A percentile compares a stretch with the other conserved stretches of the same genome.
Evolutionary conservation across 106 monocot species (phyloP).

Genomic region (Alisma plantagoaquatica): DNA sequence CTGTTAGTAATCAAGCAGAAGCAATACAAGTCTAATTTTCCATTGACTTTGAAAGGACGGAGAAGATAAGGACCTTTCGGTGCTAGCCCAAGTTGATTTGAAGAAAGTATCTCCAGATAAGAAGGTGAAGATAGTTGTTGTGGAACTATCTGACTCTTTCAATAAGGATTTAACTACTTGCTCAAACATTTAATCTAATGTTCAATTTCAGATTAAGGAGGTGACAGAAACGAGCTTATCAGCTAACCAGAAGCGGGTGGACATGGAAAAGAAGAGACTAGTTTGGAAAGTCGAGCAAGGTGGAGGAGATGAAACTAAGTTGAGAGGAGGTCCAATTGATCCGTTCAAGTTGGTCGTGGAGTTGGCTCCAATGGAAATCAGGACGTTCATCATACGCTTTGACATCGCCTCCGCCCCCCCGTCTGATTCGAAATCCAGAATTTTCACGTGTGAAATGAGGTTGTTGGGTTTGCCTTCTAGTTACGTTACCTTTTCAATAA

Average conservation of each 20-base stretch:
- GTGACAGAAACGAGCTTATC: constrained; percentile 72
- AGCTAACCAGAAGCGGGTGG: constrained; percentile 67
- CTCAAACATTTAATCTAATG: too few relatives aligned
- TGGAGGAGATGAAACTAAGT: constrained; percentile 4
- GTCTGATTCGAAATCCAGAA: too few relatives aligned
- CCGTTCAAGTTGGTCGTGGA: constrained; percentile 59
- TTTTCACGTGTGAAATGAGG: too few relatives aligned
- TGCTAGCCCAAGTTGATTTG: constrained; percentile 53
- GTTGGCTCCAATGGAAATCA: constrained; percentile 87
- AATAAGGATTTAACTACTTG: too few relatives aligned
- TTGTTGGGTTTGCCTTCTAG: too few relatives aligned
- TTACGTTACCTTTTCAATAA: too few relatives aligned
- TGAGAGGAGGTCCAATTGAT: constrained; percentile 58
- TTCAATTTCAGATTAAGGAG: constrained; percentile 48
- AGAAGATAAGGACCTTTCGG: constrained; percentile 71
- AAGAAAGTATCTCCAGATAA: constrained; percentile 61
- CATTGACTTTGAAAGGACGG: too few relatives aligned
- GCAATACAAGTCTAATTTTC: too few relatives aligned
- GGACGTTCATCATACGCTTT: constrained; percentile 58
- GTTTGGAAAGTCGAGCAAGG: constrained; percentile 63
- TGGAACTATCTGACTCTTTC: too few relatives aligned
- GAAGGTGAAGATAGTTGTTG: constrained; percentile 28
- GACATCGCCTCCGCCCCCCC: background rate
- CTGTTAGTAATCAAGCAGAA: too few relatives aligned
- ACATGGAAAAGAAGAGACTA: constrained; percentile 77